Evolutionary conservation across 441 rosid species (phyloP).

Genomic region (Euphorbia schlechtendalii): DNA sequence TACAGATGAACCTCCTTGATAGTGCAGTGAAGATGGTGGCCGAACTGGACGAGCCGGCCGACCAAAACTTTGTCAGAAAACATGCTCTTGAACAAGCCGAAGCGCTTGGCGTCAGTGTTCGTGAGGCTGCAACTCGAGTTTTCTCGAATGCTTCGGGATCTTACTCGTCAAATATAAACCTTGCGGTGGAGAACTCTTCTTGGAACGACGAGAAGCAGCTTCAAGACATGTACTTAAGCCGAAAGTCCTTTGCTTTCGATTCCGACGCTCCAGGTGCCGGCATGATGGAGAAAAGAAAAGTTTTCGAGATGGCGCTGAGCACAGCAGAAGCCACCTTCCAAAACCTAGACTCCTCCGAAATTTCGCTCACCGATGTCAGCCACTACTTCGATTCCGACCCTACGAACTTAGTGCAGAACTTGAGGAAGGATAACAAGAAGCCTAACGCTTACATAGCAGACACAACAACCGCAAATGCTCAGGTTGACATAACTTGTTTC

Average conservation of each 20-base stretch:
- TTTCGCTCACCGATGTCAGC: slow-evolving; percentile 94
- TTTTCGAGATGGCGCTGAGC: slow-evolving; percentile 91
- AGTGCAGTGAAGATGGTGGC: slow-evolving; percentile 98
- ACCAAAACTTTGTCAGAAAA: slow-evolving; percentile 80
- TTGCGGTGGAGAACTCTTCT: slow-evolving; percentile 94
- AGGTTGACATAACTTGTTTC: slow-evolving; percentile 31
- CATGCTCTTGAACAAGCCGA: slow-evolving; percentile 89
- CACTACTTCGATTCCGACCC: slow-evolving; percentile 98
- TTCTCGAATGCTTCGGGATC: slow-evolving; percentile 95
- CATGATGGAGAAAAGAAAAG: slow-evolving; percentile 85
- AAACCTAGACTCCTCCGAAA: slow-evolving; percentile 95
- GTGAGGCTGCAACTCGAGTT: slow-evolving; percentile 90
- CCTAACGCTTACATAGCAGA: slow-evolving; percentile 92
- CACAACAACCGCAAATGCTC: slow-evolving; percentile 96
- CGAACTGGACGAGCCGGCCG: slow-evolving; percentile 85
- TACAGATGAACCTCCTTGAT: slow-evolving; percentile 94
- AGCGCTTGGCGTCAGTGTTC: slow-evolving; percentile 64
- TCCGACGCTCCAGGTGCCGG: slow-evolving; percentile 92
- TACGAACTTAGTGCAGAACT: slow-evolving; percentile 81
- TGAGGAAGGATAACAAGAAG: slow-evolving; percentile 89
- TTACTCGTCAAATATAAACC: slow-evolving; percentile 79
- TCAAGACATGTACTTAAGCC: slow-evolving; percentile 96
- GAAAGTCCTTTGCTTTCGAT: slow-evolving; percentile 94
- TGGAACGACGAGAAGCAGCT: slow-evolving; percentile 99
- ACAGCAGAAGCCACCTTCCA: slow-evolving; percentile 98